Evolutionary conservation across 1,139 yeast species (phyloP).

Genomic region (Nakaseomyces kungkrabaensis): DNA sequence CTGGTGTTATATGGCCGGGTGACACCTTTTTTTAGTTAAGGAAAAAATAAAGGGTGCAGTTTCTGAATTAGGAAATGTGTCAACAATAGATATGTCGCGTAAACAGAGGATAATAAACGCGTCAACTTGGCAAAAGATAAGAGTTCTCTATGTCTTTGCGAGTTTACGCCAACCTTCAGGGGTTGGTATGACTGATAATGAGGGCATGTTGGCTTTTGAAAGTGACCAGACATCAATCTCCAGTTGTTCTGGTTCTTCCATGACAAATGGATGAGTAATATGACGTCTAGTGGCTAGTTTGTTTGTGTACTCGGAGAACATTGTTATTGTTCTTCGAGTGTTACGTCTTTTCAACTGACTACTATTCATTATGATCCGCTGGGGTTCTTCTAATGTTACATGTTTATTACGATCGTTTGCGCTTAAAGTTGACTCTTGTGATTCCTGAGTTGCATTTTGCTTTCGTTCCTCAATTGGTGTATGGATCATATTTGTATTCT

Average conservation of each 20-base stretch:
- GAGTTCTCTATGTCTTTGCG: neutral
- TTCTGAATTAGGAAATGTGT: no score
- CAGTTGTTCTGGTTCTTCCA: neutral
- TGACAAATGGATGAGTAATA: neutral
- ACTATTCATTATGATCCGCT: no score
- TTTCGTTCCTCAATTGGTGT: no score
- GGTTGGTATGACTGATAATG: neutral
- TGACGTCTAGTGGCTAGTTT: conserved; percentile 1
- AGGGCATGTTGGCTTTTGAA: neutral
- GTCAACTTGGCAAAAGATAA: neutral
- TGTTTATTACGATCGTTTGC: neutral
- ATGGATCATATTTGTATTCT: no score
- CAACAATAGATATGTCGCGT: no score
- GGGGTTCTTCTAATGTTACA: no score
- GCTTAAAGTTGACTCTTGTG: no score
- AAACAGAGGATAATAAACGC: neutral
- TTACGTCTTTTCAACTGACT: neutral
- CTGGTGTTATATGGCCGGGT: neutral
- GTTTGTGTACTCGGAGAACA: conserved; percentile 16
- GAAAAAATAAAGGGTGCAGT: no score
- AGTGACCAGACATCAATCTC: neutral
- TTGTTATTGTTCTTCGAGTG: conserved; percentile 3
- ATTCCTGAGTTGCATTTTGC: no score
- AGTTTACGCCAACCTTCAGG: neutral
- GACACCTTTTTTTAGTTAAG: neutral